A percentile compares a stretch with the other conserved stretches of the same genome.
Evolutionary conservation across 148 eudicot species (phyloP).

Genomic region (Silene uniflora): DNA sequence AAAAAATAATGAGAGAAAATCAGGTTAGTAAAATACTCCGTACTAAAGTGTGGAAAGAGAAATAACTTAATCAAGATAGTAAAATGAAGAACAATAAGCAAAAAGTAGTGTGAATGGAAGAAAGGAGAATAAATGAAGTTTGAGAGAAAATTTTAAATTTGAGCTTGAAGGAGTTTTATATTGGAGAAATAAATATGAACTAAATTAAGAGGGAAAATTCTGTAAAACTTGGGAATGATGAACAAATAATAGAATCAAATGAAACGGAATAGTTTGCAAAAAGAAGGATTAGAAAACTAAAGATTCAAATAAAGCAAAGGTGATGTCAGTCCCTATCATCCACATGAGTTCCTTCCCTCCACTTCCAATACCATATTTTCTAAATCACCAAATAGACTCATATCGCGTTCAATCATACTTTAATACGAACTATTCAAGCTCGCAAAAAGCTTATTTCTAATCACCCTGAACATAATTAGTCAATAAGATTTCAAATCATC

Average conservation of each 20-base stretch:
- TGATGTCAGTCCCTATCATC: too few relatives aligned
- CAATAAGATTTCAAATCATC: slow-evolving; percentile 9
- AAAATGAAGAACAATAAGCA: background rate
- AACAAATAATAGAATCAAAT: background rate
- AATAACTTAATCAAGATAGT: background rate
- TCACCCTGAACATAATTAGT: background rate
- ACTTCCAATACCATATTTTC: background rate
- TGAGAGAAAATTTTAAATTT: background rate
- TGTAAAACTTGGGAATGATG: background rate
- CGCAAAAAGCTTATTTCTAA: background rate
- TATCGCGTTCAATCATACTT: background rate
- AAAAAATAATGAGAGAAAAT: slow-evolving; percentile 1
- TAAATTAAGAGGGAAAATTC: too few relatives aligned
- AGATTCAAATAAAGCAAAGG: background rate
- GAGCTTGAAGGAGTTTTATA: background rate
- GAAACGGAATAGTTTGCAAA: background rate
- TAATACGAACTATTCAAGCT: too few relatives aligned
- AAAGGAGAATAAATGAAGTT: background rate
- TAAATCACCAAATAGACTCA: background rate
- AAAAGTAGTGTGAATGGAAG: background rate
- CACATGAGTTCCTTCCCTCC: background rate
- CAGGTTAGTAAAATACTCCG: background rate
- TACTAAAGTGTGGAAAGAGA: background rate
- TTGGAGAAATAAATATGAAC: too few relatives aligned
- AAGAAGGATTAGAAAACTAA: background rate